Conservation (phyloP, 805 yeast species). For the Saccharomycopsis microspora region DNA sequence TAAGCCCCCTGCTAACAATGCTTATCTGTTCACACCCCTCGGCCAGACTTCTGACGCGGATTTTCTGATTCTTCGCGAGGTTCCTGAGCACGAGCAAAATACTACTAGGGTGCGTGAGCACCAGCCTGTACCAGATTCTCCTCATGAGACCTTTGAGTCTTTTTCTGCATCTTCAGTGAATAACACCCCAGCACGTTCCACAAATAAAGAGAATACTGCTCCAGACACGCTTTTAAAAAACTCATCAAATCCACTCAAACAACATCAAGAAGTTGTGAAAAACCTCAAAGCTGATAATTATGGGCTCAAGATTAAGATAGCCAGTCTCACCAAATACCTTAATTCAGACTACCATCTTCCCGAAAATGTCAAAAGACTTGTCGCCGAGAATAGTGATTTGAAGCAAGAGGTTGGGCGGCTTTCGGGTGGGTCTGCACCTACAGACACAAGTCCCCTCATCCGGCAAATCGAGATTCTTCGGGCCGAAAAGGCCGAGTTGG, state of each 20-base stretch:
- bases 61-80: slow-evolving; percentile 5
- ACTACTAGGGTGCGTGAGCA: neutral
- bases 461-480: neutral
- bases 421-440: neutral
- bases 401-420: slow-evolving; percentile 5
- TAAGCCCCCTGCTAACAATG: neutral
- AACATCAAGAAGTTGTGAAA: slow-evolving; percentile 22
- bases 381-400: slow-evolving; percentile 14
- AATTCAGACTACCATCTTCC: slow-evolving; percentile 17
- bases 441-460: neutral
- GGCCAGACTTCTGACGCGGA: slow-evolving; percentile 14
- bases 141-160: slow-evolving; percentile 7
- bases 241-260: slow-evolving; percentile 20
- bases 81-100: too few species aligned
- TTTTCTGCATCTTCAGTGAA: slow-evolving; percentile 2
- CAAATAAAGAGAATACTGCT: neutral
- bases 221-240: neutral
- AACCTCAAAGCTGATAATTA: slow-evolving; percentile 31
- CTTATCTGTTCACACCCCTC: slow-evolving; percentile 15
- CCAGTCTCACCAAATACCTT: slow-evolving; percentile 29
- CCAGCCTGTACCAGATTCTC: neutral
- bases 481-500: slow-evolving; percentile 3
- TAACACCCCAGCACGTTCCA: neutral
- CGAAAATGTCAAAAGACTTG: slow-evolving; percentile 8
- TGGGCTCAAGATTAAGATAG: slow-evolving; percentile 32